A percentile compares a stretch with the other conserved stretches of the same genome.
phyloP scores from a whole-genome alignment of 208 protist species.

The Wallacemonas rigidus region DNA sequence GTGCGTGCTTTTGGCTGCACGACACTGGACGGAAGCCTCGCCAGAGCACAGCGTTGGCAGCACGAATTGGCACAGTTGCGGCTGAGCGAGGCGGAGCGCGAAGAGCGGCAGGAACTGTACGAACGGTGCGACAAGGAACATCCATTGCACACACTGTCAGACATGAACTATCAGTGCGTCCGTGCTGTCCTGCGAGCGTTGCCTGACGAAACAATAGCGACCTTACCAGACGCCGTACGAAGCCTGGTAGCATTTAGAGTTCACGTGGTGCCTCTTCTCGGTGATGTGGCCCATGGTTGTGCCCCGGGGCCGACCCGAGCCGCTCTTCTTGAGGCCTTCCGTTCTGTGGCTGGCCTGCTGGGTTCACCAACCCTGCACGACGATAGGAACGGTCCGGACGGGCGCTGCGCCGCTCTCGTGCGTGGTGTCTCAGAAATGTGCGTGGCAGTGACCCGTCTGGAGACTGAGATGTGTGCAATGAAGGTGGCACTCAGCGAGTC shows the following conservation, averaged over 20 bases:
- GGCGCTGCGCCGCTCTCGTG: not conserved
- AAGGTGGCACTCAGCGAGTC: not conserved
- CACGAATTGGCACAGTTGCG: not conserved
- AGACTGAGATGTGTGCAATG: not conserved
- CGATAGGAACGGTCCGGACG: not conserved
- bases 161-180: not conserved
- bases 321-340: not conserved
- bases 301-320: slow-evolving; percentile 4
- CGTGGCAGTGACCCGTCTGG: not conserved
- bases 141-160: not conserved
- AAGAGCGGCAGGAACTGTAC: not conserved
- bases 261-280: slow-evolving; percentile 2
- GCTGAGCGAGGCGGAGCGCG: not conserved
- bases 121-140: not conserved
- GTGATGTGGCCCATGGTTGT: not conserved
- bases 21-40: not conserved
- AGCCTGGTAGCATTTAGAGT: not conserved
- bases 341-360: not conserved
- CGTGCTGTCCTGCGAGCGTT: not conserved
- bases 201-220: not conserved
- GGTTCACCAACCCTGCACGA: not conserved
- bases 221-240: not conserved
- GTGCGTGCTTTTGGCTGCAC: not conserved
- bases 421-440: not conserved
- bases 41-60: not conserved